A percentile compares a stretch with the other conserved stretches of the same genome.
Conservation (phyloP, 164 flowering plant species). For the Umbilicus rupestris region DNA sequence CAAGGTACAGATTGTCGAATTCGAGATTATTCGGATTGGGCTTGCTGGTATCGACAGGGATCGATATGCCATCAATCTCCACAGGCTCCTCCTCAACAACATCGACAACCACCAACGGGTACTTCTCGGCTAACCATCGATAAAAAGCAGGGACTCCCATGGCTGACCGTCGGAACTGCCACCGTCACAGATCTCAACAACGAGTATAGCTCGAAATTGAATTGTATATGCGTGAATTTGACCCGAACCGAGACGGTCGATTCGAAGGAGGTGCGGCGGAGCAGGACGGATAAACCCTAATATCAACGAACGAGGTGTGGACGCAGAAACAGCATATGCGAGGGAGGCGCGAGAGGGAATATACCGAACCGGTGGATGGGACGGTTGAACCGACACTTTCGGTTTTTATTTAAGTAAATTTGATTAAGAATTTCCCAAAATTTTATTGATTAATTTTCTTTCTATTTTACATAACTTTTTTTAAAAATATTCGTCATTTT, state of each 20-base stretch:
- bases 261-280: not conserved
- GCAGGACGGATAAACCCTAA: conserved; percentile 3
- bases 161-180: not conserved
- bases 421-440: no score
- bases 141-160: conserved; percentile 98
- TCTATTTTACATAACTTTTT: no score
- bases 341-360: not conserved
- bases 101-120: conserved; percentile 66
- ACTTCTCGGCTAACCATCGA: conserved; percentile 91
- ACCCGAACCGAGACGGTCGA: not conserved
- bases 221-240: not conserved
- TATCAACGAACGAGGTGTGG: not conserved
- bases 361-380: conserved; percentile 2
- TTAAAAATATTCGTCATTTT: no score
- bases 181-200: no score
- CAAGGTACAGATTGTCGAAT: conserved; percentile 81
- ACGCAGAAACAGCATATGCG: no score
- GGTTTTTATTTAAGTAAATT: not conserved
- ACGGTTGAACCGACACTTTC: not conserved
- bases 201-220: no score
- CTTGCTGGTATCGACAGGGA: conserved; percentile 79
- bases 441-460: no score
- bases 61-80: conserved; percentile 55
- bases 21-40: conserved; percentile 80
- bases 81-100: conserved; percentile 77